phyloP scores from a whole-genome alignment of 495 filamentous ascomycete genomes.

The Xylaria grammica region DNA sequence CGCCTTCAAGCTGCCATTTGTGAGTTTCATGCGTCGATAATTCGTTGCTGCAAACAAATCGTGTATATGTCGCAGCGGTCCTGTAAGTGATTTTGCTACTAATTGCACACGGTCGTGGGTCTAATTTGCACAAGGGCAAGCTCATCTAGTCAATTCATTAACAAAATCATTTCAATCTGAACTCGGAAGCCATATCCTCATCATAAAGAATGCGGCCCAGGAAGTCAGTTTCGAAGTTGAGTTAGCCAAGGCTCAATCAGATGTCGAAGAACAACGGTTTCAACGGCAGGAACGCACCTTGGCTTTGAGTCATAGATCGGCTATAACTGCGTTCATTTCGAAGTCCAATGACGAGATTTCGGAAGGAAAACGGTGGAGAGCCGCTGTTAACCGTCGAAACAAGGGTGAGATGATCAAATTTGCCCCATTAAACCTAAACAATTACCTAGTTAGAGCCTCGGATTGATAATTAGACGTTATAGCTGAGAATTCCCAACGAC shows the following conservation, averaged over 20 bases:
- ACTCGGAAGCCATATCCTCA: not conserved
- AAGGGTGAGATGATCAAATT: not conserved
- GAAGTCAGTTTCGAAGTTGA: not conserved
- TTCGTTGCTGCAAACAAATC: slow-evolving; percentile 10
- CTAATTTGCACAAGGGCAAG: not conserved
- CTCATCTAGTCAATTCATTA: not conserved
- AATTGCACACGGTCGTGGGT: not conserved
- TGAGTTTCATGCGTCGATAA: slow-evolving; percentile 1
- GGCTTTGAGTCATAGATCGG: not conserved
- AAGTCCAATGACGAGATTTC: not conserved
- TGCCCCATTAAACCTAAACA: not conserved
- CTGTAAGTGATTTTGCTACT: not conserved
- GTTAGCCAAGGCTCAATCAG: not conserved
- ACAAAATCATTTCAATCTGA: slow-evolving; percentile 5
- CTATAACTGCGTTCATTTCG: not conserved
- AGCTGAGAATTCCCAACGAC: not conserved
- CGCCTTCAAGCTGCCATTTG: not conserved
- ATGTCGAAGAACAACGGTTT: not conserved
- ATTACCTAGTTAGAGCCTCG: not conserved
- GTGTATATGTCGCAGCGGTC: not conserved
- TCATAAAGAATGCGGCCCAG: not conserved
- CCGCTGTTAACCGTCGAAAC: not conserved
- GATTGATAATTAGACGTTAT: not conserved
- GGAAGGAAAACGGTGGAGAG: not conserved
- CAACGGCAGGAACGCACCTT: not conserved